Conservation (phyloP, 75 land plant genomes). For the Selaginella moellendorffii region DNA sequence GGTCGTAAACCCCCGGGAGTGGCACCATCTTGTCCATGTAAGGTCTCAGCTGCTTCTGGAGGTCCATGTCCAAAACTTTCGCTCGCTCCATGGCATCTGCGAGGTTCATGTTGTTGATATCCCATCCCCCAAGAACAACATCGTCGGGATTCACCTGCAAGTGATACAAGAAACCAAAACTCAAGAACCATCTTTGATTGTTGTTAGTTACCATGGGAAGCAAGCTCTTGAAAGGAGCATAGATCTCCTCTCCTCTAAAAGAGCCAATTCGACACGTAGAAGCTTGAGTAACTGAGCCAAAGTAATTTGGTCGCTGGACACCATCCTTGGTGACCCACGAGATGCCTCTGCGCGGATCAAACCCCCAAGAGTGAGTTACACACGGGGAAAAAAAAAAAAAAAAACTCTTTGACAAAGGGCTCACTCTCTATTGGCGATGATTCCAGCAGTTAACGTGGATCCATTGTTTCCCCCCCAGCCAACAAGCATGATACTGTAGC, state of each 20-base stretch:
- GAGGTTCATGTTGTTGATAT: conserved; percentile 78
- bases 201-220: conserved; percentile 63
- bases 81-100: conserved; percentile 94
- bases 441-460: conserved; percentile 78
- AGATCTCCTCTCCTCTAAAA: conserved; percentile 80
- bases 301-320: conserved; percentile 81
- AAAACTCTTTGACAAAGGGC: background rate
- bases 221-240: conserved; percentile 92
- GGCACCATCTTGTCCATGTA: conserved; percentile 87
- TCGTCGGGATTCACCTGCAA: conserved; percentile 79
- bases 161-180: background rate
- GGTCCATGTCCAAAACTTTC: conserved; percentile 74
- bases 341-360: conserved; percentile 36
- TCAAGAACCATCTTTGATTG: background rate
- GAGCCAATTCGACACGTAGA: conserved; percentile 73
- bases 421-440: conserved; percentile 85
- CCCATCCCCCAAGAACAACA: conserved; percentile 91
- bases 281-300: conserved; percentile 86
- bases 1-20: conserved; percentile 84
- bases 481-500: conserved; percentile 46
- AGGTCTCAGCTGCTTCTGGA: conserved; percentile 88
- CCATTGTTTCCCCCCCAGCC: conserved; percentile 99
- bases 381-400: background rate
- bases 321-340: conserved; percentile 91
- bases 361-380: background rate